Evolutionary conservation across 352 stramenopile genomes (phyloP), one percentile per base, ranked within the genome.

Genomic region (Phytophthora tubulina): DNA sequence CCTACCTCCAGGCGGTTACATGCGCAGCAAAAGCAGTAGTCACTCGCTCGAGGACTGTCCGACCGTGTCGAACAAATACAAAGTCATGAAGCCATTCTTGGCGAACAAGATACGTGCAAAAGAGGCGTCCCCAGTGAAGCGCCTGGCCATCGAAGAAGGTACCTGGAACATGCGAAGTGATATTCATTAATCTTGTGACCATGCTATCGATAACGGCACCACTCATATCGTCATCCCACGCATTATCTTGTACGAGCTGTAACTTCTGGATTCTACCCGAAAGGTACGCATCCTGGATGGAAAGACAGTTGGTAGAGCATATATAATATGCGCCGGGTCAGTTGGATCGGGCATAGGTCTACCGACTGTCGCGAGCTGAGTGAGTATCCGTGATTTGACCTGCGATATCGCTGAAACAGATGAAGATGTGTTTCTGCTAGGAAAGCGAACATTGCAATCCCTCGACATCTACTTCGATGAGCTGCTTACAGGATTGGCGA

Each of bases 391-490:
- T 33, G 32, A n/a, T 5, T n/a, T 53, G 10, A 21, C 30, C 9
- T 53, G 46, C 7, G 17, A 38, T 8, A 53, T 38, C 21, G 8
- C 46, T n/a, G 50, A 45, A 57, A 9, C 32, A 4, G 13, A 45
- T 33, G 58, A 56, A 32, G 45, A 41, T 10, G 33, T 49, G 8
- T 56, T 56, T 39, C 8, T 64, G 7, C 33, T 49, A 4, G 57
- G 57, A 10, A 21, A 36, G n/a, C n/a, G 21, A 8, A 55, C 57
- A 13, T 17, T 67, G 17, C 59, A 67, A 17, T 31, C 27, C 10
- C 48, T 67, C 11, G 21, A 38, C 3, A 59, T 66, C 41, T 35
- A 66, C 44, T 46, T 66, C 3, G 46, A 66, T n/a, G 48, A 54
- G 17, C 36, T 36, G 6, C 11, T 67, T n/a, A 33, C 27, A 17